Evolutionary conservation across 108 stramenopile genomes (phyloP).

Genomic region (Mediolabrus comicus): DNA sequence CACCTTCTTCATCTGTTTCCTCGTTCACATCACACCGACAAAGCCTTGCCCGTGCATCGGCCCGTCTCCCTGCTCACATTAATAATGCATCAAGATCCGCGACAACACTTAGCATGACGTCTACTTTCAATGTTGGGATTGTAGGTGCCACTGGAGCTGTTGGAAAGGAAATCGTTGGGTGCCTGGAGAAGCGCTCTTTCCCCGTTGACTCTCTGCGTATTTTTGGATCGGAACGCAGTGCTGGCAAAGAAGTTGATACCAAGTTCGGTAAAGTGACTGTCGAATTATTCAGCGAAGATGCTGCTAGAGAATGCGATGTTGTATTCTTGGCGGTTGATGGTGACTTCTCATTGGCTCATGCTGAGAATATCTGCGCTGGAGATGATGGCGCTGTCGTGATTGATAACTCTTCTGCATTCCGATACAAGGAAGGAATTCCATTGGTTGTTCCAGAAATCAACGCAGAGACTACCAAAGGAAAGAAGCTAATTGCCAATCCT

Average conservation of each 20-base stretch:
- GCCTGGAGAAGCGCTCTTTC: conserved; percentile 75
- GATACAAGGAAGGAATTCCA: conserved; percentile 89
- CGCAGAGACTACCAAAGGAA: conserved; percentile 80
- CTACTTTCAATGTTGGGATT: conserved; percentile 82
- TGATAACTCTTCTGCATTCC: conserved; percentile 94
- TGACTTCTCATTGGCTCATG: conserved; percentile 85
- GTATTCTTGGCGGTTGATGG: conserved; percentile 91
- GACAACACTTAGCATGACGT: neutral
- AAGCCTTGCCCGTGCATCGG: neutral
- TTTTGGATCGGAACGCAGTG: conserved; percentile 84
- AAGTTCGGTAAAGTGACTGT: conserved; percentile 84
- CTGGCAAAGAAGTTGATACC: conserved; percentile 80
- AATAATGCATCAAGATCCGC: neutral
- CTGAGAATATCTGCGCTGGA: conserved; percentile 65
- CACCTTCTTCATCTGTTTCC: neutral
- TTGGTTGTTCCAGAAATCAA: conserved; percentile 98
- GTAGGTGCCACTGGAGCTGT: conserved; percentile 98
- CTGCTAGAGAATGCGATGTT: conserved; percentile 82
- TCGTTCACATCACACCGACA: neutral
- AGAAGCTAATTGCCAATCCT: conserved; percentile 98
- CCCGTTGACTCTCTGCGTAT: conserved; percentile 80
- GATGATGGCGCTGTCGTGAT: conserved; percentile 79
- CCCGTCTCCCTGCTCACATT: neutral
- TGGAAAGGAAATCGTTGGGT: conserved; percentile 92
- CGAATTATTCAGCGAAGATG: conserved; percentile 75